phyloP scores from a whole-genome alignment of 192 early-diverging fungal species.

The Coemansia javaensis region DNA sequence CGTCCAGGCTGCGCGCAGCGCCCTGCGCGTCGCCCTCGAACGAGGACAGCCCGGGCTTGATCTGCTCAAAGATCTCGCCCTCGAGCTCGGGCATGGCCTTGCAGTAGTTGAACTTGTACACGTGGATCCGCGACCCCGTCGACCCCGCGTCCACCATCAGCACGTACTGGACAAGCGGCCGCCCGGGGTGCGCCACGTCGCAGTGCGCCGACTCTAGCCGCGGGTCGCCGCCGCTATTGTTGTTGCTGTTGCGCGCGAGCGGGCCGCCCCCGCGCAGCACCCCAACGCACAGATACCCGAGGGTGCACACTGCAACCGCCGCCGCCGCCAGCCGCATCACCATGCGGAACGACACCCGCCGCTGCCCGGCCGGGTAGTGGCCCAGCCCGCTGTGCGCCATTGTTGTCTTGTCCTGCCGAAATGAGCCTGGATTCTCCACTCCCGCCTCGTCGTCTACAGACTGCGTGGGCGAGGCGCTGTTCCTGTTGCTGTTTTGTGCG shows the following conservation, averaged over 20 bases:
- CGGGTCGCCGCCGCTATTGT: conserved; percentile 13
- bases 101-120: conserved; percentile 96
- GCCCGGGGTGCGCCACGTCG: conserved; percentile 56
- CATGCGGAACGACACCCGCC: conserved; percentile 7
- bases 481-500: no score
- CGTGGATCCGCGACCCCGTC: conserved; percentile 94
- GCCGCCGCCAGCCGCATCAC: conserved; percentile 22
- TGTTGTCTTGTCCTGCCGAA: not conserved
- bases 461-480: not conserved
- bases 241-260: not conserved
- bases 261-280: conserved; percentile 1
- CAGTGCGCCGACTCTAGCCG: conserved; percentile 57
- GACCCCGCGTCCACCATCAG: conserved; percentile 96
- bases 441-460: not conserved
- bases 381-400: conserved; percentile 28
- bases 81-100: conserved; percentile 76
- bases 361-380: conserved; percentile 34
- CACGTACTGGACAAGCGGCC: conserved; percentile 81
- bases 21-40: conserved; percentile 64
- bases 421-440: not conserved
- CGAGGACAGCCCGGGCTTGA: conserved; percentile 79
- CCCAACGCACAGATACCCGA: conserved; percentile 24
- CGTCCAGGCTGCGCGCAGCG: conserved; percentile 78
- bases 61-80: conserved; percentile 81
- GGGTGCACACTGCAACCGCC: conserved; percentile 1